Evolutionary conservation across 2,329 filamentous ascomycete species (phyloP), one percentile per base, ranked within the genome.

Genomic region (Claviceps pusilla): DNA sequence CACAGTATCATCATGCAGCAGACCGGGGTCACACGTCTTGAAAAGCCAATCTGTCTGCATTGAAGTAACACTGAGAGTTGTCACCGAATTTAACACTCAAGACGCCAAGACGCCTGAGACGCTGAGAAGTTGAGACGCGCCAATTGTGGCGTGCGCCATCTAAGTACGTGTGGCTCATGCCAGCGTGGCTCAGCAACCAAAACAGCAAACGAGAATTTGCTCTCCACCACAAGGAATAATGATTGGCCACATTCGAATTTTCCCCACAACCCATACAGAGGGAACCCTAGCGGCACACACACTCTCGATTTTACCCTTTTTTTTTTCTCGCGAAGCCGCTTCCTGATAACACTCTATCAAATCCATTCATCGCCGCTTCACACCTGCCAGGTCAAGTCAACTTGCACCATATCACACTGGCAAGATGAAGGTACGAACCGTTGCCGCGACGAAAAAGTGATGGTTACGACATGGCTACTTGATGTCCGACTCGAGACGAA

Each of bases 391-490:
- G 69, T 69, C 69, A 69, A 71, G 68, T 66, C 64, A 69, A 66
- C 67, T 71, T 71, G 69, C 66, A 71, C 68, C 69, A 70, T 63
- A 65, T 68, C 68, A 67, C 65, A 66, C 71, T 68, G 70, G 70
- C 71, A 73, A 71, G 64, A 73, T 73, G 71, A 73, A 73, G 71
- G 71, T 73, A 71, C 57, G 70, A 56, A 47, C 3, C 9, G 10
- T 3, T 16, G 11, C 43, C 37, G 41, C 51, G 19, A 55, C 28
- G 53, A 49, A 1, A 11, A 4, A 5, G 10, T n/a, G 54, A 42
- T 4, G 1, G 28, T 7, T 7, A 31, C 16, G 33, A n/a, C 24
- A 52, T 12, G 9, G 3, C 19, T 43, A 29, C 42, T 29, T 52
- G 50, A 37, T 52, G 14, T 11, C 12, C 24, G n/a, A 4, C 16